phyloP scores from a whole-genome alignment of 2,329 filamentous ascomycete species.

The Teratosphaeria destructans region DNA sequence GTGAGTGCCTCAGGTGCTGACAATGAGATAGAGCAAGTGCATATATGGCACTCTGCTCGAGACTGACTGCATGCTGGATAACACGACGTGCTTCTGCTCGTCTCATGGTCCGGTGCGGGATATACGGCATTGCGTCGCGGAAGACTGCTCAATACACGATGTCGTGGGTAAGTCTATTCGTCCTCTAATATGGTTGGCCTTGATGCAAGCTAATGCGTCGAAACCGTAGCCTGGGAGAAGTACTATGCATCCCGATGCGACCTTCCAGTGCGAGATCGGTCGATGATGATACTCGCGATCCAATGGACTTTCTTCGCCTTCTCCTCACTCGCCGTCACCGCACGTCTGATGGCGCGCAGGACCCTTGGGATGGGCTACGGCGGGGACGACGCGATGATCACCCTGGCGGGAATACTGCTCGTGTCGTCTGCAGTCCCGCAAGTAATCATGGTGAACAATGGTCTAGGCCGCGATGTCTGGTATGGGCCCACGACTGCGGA shows the following conservation, averaged over 20 bases:
- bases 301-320: neutral
- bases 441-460: neutral
- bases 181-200: neutral
- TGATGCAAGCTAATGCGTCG: neutral
- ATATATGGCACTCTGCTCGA: neutral
- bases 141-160: neutral
- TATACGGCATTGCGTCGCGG: neutral
- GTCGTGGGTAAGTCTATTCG: neutral
- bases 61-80: neutral
- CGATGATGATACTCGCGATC: neutral
- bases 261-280: neutral
- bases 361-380: neutral
- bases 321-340: neutral
- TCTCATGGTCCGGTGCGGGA: neutral
- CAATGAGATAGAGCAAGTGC: neutral
- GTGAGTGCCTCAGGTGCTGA: neutral
- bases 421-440: neutral
- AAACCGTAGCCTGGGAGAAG: neutral
- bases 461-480: neutral
- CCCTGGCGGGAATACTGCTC: neutral
- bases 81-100: neutral
- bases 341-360: neutral
- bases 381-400: neutral
- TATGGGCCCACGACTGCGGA: neutral
- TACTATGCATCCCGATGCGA: neutral